Percentiles rank a stretch among this genome's conserved stretches.
Evolutionary conservation across 441 rosid genomes (phyloP).

Genomic region (Aleurites moluccanus): DNA sequence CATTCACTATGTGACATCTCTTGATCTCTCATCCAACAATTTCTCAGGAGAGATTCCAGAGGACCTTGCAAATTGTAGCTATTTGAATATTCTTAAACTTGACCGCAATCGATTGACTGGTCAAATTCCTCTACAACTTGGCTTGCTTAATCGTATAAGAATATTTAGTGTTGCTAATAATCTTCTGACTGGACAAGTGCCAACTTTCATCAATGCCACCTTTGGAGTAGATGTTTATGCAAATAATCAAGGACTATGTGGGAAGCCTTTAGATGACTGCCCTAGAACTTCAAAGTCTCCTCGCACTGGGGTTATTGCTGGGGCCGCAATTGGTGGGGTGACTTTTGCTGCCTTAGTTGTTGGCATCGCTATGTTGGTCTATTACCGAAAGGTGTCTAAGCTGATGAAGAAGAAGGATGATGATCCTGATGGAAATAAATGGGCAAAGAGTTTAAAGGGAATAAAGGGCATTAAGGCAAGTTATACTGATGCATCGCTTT

Average conservation of each 20-base stretch:
- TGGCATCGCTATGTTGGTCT: constrained; percentile 51
- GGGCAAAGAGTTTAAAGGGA: constrained; percentile 79
- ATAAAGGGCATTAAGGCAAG: constrained; percentile 67
- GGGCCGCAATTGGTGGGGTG: constrained; percentile 68
- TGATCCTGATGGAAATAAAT: constrained; percentile 91
- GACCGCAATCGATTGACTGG: constrained; percentile 40
- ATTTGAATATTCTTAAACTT: constrained; percentile 36
- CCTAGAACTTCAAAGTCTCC: constrained; percentile 14
- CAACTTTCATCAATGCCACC: not conserved
- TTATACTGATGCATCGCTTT: constrained; percentile 15
- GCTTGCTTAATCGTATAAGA: constrained; percentile 23
- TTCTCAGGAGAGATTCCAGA: constrained; percentile 38
- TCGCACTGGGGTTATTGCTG: constrained; percentile 47
- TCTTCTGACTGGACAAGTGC: constrained; percentile 36
- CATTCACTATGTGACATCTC: not conserved
- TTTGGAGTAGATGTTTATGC: constrained; percentile 6
- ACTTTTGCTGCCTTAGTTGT: constrained; percentile 63
- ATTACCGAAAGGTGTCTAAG: constrained; percentile 50
- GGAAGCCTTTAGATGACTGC: constrained; percentile 18
- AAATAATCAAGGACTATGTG: constrained; percentile 26
- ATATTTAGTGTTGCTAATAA: constrained; percentile 38
- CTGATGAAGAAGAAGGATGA: constrained; percentile 61
- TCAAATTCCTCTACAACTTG: constrained; percentile 32
- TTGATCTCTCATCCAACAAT: constrained; percentile 45
- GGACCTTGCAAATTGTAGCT: constrained; percentile 27